phyloP scores from a whole-genome alignment of 768 basidiomycete species.

The Daedaleopsis nitida region DNA sequence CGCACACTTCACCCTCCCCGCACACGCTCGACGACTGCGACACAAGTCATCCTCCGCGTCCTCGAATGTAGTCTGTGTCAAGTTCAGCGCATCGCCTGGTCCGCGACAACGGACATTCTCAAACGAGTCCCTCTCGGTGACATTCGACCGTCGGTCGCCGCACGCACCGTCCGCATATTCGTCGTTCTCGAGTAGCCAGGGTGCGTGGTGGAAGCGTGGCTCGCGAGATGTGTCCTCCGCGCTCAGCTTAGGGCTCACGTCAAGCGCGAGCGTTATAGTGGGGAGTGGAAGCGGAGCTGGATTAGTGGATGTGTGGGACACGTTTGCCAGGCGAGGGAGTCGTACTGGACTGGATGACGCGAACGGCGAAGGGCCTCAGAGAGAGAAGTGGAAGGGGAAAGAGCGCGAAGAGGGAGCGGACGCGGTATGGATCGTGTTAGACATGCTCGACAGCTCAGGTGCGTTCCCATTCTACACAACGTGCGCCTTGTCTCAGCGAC shows the following conservation, averaged over 20 bases:
- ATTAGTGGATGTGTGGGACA: slow-evolving; percentile 10
- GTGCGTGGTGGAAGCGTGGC: slow-evolving; percentile 24
- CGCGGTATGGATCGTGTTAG: slow-evolving; percentile 26
- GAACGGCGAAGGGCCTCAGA: neutral
- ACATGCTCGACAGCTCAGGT: slow-evolving; percentile 28
- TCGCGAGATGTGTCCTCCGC: slow-evolving; percentile 17
- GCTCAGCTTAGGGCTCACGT: slow-evolving; percentile 9
- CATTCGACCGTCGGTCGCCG: neutral
- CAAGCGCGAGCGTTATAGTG: slow-evolving; percentile 10
- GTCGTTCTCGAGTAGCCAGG: neutral
- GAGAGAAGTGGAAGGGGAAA: neutral
- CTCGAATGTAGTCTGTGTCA: slow-evolving; percentile 13
- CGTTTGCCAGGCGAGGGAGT: slow-evolving; percentile 13
- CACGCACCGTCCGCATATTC: neutral
- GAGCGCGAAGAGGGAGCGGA: slow-evolving; percentile 9
- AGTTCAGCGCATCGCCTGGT: neutral
- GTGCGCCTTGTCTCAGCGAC: neutral
- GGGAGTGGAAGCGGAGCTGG: slow-evolving; percentile 11
- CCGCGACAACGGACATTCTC: slow-evolving; percentile 12
- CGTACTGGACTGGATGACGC: slow-evolving; percentile 10
- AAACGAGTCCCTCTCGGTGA: neutral
- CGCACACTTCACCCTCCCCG: slow-evolving; percentile 41
- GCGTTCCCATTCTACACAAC: neutral
- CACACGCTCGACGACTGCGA: neutral
- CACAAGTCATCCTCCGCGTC: slow-evolving; percentile 1